A percentile compares a stretch with the other conserved stretches of the same genome.
Evolutionary conservation across 2,329 filamentous ascomycete genomes (phyloP).

Genomic region (Fusarium foetens): DNA sequence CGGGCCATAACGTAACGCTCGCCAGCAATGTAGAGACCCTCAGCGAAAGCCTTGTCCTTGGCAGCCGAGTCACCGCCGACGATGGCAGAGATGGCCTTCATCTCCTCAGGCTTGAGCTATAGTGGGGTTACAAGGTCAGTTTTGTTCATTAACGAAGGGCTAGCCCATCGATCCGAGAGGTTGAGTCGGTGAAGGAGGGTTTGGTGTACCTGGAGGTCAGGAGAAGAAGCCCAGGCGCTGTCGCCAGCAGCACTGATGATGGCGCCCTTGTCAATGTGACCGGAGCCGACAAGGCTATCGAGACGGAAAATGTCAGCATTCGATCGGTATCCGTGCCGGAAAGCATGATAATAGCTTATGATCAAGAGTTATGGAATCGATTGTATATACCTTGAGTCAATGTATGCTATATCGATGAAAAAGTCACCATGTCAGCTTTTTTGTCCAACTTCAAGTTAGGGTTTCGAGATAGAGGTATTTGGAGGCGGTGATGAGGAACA

Average conservation of each 20-base stretch:
- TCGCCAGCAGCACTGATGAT: conserved; percentile 85
- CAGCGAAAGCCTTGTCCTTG: conserved; percentile 73
- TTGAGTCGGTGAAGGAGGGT: neutral
- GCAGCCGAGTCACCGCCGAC: conserved; percentile 58
- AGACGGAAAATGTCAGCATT: conserved; percentile 39
- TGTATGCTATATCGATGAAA: conserved; percentile 54
- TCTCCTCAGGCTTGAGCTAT: conserved; percentile 61
- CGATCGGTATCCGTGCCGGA: conserved; percentile 17
- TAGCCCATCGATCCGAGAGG: neutral
- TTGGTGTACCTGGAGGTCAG: conserved; percentile 75
- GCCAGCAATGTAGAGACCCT: conserved; percentile 79
- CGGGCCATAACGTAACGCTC: conserved; percentile 82
- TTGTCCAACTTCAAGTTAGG: conserved; percentile 1
- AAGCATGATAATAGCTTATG: neutral
- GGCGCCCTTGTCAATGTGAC: conserved; percentile 84
- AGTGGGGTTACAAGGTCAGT: conserved; percentile 19
- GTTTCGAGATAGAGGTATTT: conserved; percentile 44
- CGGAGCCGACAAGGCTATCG: conserved; percentile 79
- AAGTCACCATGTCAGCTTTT: conserved; percentile 27
- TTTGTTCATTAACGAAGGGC: neutral
- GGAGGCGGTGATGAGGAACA: conserved; percentile 38
- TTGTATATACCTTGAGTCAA: conserved; percentile 60
- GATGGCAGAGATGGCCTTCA: conserved; percentile 66
- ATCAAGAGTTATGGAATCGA: conserved; percentile 5
- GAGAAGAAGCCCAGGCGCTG: conserved; percentile 78